Conservation (phyloP, 768 basidiomycete genomes). For the Nevesoporus exiguus region DNA sequence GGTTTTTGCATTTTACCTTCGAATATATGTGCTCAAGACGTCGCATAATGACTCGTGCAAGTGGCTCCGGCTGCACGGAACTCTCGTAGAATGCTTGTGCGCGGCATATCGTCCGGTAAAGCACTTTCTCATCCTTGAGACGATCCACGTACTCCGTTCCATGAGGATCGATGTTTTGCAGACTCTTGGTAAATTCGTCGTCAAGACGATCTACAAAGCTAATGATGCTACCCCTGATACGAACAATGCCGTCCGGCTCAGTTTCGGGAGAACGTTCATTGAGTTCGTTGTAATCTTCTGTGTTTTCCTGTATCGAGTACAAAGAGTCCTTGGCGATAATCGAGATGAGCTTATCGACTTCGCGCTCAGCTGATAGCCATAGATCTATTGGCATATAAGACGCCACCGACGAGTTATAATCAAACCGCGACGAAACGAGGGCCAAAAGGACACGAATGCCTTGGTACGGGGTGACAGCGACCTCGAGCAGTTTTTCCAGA, state of each 20-base stretch:
- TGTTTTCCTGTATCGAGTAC: conserved; percentile 84
- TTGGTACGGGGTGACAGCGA: conserved; percentile 86
- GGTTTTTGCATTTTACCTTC: conserved; percentile 54
- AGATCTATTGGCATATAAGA: conserved; percentile 90
- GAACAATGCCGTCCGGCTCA: conserved; percentile 70
- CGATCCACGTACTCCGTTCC: conserved; percentile 99
- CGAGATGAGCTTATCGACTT: conserved; percentile 84
- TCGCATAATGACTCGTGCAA: conserved; percentile 89
- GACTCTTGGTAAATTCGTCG: conserved; percentile 95
- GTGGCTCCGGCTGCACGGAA: conserved; percentile 69
- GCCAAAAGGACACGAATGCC: conserved; percentile 92
- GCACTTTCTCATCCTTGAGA: conserved; percentile 90
- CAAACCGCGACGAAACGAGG: conserved; percentile 91
- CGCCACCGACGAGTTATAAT: conserved; percentile 87
- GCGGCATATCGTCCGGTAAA: conserved; percentile 91
- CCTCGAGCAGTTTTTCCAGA: conserved; percentile 80
- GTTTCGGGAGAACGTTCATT: conserved; percentile 74
- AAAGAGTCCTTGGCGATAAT: conserved; percentile 66
- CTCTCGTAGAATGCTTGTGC: conserved; percentile 91
- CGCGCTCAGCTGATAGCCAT: conserved; percentile 83
- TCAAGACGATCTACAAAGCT: conserved; percentile 94
- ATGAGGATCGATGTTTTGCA: conserved; percentile 98
- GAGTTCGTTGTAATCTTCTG: conserved; percentile 89
- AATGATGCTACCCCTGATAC: conserved; percentile 92
- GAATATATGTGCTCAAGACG: conserved; percentile 97